Conservation (phyloP, 2,329 filamentous ascomycete species). For the Botrytis fragariae region DNA sequence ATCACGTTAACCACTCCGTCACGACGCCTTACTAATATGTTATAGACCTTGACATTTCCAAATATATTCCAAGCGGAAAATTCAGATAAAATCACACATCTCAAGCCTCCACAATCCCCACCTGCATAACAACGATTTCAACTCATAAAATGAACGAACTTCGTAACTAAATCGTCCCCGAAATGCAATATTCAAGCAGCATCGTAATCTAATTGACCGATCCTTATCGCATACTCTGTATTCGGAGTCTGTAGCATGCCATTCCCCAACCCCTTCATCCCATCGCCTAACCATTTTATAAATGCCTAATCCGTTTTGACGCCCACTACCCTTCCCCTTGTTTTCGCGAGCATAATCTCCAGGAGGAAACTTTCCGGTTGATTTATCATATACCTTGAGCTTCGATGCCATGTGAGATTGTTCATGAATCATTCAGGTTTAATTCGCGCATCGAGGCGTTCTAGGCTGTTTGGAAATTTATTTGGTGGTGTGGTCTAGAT, state of each 20-base stretch:
- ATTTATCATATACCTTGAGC: background rate
- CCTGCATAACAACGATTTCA: background rate
- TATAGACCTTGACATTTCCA: too few relatives aligned
- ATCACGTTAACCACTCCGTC: conserved; percentile 15
- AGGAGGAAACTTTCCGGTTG: background rate
- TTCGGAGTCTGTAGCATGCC: background rate
- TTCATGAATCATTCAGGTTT: background rate
- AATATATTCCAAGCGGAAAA: too few relatives aligned
- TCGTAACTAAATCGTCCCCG: background rate
- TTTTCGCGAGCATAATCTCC: background rate
- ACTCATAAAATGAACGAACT: background rate
- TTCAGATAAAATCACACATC: background rate
- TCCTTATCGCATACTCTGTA: background rate
- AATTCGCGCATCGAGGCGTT: background rate
- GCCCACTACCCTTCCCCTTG: background rate
- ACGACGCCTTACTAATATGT: too few relatives aligned
- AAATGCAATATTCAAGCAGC: background rate
- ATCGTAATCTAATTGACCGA: background rate
- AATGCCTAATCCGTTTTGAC: background rate
- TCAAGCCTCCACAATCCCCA: background rate
- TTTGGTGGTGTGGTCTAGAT: background rate
- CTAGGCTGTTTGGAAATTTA: background rate
- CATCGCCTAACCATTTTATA: background rate
- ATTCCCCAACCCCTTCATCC: background rate
- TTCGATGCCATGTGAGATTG: background rate